Base-by-base conservation (phyloP, 2,329 filamentous ascomycete species). In the Cladosporium phlei region DNA sequence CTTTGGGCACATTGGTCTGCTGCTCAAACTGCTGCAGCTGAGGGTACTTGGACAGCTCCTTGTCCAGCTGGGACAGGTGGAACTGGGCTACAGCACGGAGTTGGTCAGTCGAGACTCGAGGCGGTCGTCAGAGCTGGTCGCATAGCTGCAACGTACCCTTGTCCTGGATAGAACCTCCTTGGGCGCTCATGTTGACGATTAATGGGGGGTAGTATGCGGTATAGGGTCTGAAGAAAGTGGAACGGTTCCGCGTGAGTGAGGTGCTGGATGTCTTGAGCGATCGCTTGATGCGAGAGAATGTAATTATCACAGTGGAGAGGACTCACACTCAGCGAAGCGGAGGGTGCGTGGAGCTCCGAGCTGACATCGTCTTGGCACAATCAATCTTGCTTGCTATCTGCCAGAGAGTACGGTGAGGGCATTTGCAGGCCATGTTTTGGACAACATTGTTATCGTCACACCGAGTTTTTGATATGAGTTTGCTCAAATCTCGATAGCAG, bases 41-140 rank as follows among this genome's bases (percentile, higher is more conserved):
- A 60, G 85, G 85, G 74, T 93, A 93, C 71, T 90, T 91, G 69
- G 85, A 87, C 57, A 93, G 82, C 87, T 93, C 67, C 65, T 82
- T 84, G 73, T 94, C 88, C 71, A 94, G 83, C 73, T 84, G 78
- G 60, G 79, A 78, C 65, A 93, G 77, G 64, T 88, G 84, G 62
- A 85, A 60, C 52, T 64, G 61, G 25, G 61, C 61, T 47, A 57
- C 60, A 48, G n/a, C n/a, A n/a, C n/a, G n/a, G 38, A 14, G 38
- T 19, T 42, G 25, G 44, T 47, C 37, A 47, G 44, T 38, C 25
- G 30, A 24, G 21, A 37, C 35, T 30, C 20, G 29, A 21, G 42
- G 24, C 19, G 34, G 25, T 50, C 43, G 48, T 12, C 30, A 19
- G 32, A 20, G 35, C 30, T 21, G 17, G 27, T 20, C 29, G 25